phyloP scores from a whole-genome alignment of 495 filamentous ascomycete species.

The Eremomyces bilateralis region DNA sequence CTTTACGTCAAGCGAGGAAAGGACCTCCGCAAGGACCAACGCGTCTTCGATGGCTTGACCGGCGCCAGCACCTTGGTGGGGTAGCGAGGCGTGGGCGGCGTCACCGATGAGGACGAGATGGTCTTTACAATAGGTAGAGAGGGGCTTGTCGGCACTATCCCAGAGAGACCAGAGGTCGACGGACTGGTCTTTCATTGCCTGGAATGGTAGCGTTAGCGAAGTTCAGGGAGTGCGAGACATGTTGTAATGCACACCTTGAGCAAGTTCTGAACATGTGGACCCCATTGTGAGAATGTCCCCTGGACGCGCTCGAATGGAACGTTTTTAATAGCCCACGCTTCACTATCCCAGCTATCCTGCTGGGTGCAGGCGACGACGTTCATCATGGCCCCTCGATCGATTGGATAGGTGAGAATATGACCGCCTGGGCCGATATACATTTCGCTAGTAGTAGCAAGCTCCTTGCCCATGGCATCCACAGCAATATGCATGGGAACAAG shows the following conservation, averaged over 20 bases:
- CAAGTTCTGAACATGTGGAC: too few species aligned
- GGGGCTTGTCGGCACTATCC: not conserved
- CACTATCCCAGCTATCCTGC: conserved; percentile 19
- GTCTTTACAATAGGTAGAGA: not conserved
- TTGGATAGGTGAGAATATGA: conserved; percentile 35
- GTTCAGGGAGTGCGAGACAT: too few species aligned
- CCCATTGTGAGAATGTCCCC: too few species aligned
- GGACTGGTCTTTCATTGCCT: too few species aligned
- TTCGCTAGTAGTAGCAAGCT: conserved; percentile 21
- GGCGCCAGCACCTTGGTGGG: conserved; percentile 11
- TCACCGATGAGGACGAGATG: conserved; percentile 10
- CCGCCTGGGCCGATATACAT: conserved; percentile 29
- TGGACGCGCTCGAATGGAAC: too few species aligned
- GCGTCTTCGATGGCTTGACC: conserved; percentile 16
- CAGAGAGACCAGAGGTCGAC: not conserved
- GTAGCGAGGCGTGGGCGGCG: conserved; percentile 12
- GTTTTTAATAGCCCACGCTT: conserved; percentile 29
- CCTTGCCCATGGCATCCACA: not conserved
- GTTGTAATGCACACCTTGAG: too few species aligned
- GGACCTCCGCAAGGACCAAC: conserved; percentile 11
- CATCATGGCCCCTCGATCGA: conserved; percentile 32
- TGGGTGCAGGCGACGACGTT: conserved; percentile 27
- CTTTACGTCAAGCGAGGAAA: not conserved
- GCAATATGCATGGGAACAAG: conserved; percentile 3
- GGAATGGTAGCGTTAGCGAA: too few species aligned